phyloP scores from a whole-genome alignment of 352 stramenopile species.

The Phytophthora pisi region DNA sequence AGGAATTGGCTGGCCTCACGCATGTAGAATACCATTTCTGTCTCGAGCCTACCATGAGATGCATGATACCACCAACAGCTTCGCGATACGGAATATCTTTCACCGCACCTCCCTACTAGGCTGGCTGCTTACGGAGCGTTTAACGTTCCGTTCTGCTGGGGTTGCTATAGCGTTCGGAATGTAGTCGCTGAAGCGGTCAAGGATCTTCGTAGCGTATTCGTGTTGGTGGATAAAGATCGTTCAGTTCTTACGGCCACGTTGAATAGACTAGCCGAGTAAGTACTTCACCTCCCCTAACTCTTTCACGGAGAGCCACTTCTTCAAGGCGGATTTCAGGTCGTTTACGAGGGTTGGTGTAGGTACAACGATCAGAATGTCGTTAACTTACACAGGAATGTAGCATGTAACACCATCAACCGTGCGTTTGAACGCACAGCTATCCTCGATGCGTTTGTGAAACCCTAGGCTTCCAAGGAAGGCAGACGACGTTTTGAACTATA shows the following conservation, averaged over 20 bases:
- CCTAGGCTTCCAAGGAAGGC: constrained; percentile 11
- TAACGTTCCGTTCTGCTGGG: constrained; percentile 13
- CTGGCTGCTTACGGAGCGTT: constrained; percentile 11
- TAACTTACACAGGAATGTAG: constrained; percentile 27
- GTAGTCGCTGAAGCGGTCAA: constrained; percentile 16
- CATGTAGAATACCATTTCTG: constrained; percentile 22
- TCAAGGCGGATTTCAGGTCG: constrained; percentile 15
- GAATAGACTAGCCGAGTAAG: constrained; percentile 21
- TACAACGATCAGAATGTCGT: constrained; percentile 14
- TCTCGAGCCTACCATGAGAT: constrained; percentile 23
- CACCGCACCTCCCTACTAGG: constrained; percentile 14
- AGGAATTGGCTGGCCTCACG: constrained; percentile 26
- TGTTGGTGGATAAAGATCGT: constrained; percentile 28
- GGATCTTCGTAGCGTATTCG: constrained; percentile 28
- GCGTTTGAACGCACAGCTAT: constrained; percentile 9
- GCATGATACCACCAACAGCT: constrained; percentile 23
- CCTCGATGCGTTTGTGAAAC: constrained; percentile 14
- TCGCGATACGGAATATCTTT: constrained; percentile 23
- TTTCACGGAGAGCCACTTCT: constrained; percentile 18
- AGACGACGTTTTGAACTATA: constrained; percentile 14
- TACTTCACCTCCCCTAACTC: constrained; percentile 24
- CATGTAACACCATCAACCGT: constrained; percentile 3
- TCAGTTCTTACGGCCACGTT: constrained; percentile 19
- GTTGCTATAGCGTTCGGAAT: constrained; percentile 16
- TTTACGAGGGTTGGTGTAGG: constrained; percentile 10